Percentiles rank a stretch among this genome's conserved stretches.
Evolutionary conservation across 2,329 filamentous ascomycete species (phyloP).

Genomic region (Penicillium brasilianum): DNA sequence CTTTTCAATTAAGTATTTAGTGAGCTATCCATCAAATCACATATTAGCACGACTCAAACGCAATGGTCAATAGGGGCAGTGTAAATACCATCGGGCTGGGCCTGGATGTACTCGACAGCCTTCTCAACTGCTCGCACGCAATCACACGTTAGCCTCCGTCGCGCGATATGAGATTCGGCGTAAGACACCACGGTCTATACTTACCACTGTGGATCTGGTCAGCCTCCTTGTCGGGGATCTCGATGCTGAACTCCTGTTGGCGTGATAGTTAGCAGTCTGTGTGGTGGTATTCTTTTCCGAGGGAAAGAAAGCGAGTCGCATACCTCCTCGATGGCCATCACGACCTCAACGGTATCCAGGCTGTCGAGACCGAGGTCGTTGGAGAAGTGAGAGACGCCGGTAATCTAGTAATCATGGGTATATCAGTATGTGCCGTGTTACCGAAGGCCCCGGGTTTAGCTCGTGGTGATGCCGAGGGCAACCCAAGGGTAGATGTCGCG

Average conservation of each 20-base stretch:
- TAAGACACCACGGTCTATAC: conserved; percentile 43
- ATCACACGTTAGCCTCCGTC: conserved; percentile 21
- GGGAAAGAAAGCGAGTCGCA: conserved; percentile 21
- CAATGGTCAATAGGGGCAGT: conserved; percentile 6
- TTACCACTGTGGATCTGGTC: conserved; percentile 92
- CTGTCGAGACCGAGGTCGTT: conserved; percentile 97
- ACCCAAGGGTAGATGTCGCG: conserved; percentile 11
- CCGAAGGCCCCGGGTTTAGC: conserved; percentile 4
- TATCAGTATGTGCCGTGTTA: conserved; percentile 1
- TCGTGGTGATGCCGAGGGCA: conserved; percentile 9
- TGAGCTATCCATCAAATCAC: conserved; percentile 36
- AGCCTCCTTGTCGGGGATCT: conserved; percentile 97
- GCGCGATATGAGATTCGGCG: background rate
- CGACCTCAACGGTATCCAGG: conserved; percentile 97
- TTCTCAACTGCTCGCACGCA: conserved; percentile 72
- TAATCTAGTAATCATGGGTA: conserved; percentile 66
- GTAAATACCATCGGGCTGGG: conserved; percentile 85
- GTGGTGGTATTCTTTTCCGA: conserved; percentile 15
- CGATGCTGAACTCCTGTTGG: conserved; percentile 78
- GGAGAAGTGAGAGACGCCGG: conserved; percentile 82
- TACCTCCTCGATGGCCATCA: conserved; percentile 99
- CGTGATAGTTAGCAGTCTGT: conserved; percentile 24
- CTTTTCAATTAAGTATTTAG: conserved; percentile 42
- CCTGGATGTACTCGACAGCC: conserved; percentile 91
- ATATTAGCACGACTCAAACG: conserved; percentile 23